Conservation (phyloP, 2,329 filamentous ascomycete species). For the Dothistroma pini region DNA sequence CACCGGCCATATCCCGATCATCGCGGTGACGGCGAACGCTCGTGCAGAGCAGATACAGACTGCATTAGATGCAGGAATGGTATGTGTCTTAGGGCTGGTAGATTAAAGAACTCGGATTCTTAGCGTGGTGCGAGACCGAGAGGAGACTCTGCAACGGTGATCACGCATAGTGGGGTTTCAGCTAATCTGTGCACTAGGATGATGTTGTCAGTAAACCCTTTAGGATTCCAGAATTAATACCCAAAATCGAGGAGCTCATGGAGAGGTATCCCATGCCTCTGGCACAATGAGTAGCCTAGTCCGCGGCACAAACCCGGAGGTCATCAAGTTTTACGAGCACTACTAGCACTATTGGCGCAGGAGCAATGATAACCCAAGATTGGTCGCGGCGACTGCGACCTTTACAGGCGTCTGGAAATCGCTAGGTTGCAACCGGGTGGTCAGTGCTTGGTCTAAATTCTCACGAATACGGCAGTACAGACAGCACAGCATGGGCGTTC, state of each 20-base stretch:
- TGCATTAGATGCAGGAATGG: conserved; percentile 69
- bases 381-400: neutral
- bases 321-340: neutral
- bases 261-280: conserved; percentile 30
- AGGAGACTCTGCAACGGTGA: neutral
- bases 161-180: neutral
- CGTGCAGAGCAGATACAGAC: conserved; percentile 68
- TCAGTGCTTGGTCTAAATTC: neutral
- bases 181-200: conserved; percentile 36
- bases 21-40: conserved; percentile 80
- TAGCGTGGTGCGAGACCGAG: neutral
- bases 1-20: conserved; percentile 66
- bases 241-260: conserved; percentile 50
- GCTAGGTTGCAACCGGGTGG: neutral
- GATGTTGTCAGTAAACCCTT: conserved; percentile 52
- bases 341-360: neutral
- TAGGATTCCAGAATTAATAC: conserved; percentile 48
- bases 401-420: neutral
- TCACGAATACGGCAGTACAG: conserved; percentile 10
- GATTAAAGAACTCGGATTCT: neutral
- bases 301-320: neutral
- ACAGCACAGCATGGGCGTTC: conserved; percentile 5
- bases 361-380: neutral
- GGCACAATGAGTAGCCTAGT: neutral
- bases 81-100: conserved; percentile 16